Base-by-base conservation (phyloP, 2,329 filamentous ascomycete species). In the Hymenoscyphus fraxineus region DNA sequence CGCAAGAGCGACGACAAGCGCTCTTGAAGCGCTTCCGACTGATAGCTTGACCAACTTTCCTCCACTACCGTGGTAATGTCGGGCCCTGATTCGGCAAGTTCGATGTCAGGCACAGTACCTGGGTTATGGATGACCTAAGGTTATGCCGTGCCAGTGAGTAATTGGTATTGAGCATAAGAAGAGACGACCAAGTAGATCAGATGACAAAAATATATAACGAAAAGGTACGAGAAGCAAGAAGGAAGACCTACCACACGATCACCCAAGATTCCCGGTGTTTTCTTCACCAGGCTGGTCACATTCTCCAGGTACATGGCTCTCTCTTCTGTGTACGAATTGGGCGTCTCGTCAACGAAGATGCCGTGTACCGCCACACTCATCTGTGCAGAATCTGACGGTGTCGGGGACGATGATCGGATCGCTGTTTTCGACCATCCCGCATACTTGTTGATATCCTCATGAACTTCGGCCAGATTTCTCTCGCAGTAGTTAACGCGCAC, bases 361-460 rank as follows among this genome's bases (percentile, higher is more conserved):
- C 66, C 67, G 31, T 66, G 57, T 31, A 69, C 40, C 9, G 60
- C 67, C 4, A 67, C 35, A 47, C 55, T 51, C 7, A 39, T 62
- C 12, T 66, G 63, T 22, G 51, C 40, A 31, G 51, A 39, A 54
- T 27, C 47, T 19, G 47, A 27, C 47, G 47, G 22, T 19, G 47
- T 54, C 47, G 22, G 12, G 35, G 35, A 35, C 9, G 35, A 35
- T 35, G 35, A 35, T 35, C 35, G 35, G 35, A 35, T 35, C 35
- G 6, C 35, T 35, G 9, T 35, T 54, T 7, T 56, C 15, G 32
- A n/a, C 60, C 60, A 38, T 70, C 68, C 66, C 0, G 75, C 70
- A 66, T 79, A 80, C 10, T 64, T 73, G 19, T 70, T 70, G 27
- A 80, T 68, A 19, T 80, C 75, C 0, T 66, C 60, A 16, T 73